Evolutionary conservation across 495 filamentous ascomycete genomes (phyloP).

Genomic region (Aspergillus diversus): DNA sequence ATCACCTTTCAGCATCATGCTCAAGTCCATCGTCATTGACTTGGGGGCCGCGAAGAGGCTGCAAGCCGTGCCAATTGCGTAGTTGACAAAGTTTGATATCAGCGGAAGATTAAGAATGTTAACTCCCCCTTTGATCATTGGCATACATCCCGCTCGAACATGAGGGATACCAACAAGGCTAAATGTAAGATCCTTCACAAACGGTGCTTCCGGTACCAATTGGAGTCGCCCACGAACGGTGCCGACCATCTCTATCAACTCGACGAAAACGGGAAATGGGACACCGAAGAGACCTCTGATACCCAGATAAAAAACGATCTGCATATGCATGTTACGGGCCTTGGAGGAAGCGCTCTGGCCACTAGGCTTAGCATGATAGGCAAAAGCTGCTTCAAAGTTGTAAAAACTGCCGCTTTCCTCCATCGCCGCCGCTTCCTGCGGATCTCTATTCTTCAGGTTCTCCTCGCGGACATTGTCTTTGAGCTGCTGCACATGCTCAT

Average conservation of each 20-base stretch:
- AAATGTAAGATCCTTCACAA: slow-evolving; percentile 88
- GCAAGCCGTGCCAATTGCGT: slow-evolving; percentile 83
- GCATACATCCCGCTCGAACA: slow-evolving; percentile 86
- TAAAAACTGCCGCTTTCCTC: slow-evolving; percentile 94
- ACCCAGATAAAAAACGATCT: slow-evolving; percentile 90
- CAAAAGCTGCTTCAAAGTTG: slow-evolving; percentile 91
- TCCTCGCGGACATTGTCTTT: slow-evolving; percentile 78
- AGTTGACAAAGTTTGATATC: slow-evolving; percentile 96
- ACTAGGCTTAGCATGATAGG: slow-evolving; percentile 86
- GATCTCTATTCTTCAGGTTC: slow-evolving; percentile 79
- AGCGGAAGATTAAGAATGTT: slow-evolving; percentile 91
- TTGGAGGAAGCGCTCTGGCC: slow-evolving; percentile 69
- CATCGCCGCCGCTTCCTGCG: slow-evolving; percentile 83
- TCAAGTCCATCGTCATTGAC: slow-evolving; percentile 87
- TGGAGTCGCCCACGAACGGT: slow-evolving; percentile 81
- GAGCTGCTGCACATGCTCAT: slow-evolving; percentile 74
- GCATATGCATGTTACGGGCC: slow-evolving; percentile 95
- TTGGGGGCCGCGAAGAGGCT: slow-evolving; percentile 97
- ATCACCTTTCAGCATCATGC: slow-evolving; percentile 87
- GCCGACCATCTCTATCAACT: slow-evolving; percentile 82
- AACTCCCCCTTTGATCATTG: slow-evolving; percentile 84
- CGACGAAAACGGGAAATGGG: slow-evolving; percentile 85
- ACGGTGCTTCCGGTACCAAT: slow-evolving; percentile 86
- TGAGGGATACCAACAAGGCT: slow-evolving; percentile 92
- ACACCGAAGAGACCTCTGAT: slow-evolving; percentile 76